Percentiles rank a stretch among this genome's conserved stretches.
phyloP scores from a whole-genome alignment of 257 asterid genomes.

The Jasminum sambac region DNA sequence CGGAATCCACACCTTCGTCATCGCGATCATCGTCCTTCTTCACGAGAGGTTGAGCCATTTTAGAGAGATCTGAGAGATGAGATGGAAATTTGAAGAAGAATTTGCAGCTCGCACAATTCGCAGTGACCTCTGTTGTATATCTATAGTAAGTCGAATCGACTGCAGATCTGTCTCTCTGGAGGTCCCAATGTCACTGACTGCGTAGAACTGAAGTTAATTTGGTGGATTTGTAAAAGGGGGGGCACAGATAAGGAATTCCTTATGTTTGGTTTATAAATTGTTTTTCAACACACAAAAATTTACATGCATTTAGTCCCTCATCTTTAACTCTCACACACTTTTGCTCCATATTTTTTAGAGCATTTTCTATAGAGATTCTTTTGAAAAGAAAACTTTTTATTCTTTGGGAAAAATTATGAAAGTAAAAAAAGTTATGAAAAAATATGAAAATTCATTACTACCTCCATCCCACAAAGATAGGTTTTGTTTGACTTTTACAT shows the following conservation, averaged over 20 bases:
- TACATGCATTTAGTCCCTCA: too few species aligned
- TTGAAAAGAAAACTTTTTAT: too few species aligned
- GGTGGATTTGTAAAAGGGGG: neutral
- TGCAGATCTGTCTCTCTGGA: constrained; percentile 24
- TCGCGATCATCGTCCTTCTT: constrained; percentile 77
- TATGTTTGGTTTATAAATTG: too few species aligned
- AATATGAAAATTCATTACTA: too few species aligned
- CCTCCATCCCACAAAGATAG: too few species aligned
- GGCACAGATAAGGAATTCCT: neutral
- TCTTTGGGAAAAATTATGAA: too few species aligned
- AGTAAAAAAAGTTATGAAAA: too few species aligned
- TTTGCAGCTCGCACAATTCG: constrained; percentile 1
- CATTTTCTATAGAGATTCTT: too few species aligned
- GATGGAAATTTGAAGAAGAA: neutral
- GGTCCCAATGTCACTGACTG: constrained; percentile 9
- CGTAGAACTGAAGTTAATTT: neutral
- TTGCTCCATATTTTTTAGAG: too few species aligned
- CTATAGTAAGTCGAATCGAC: neutral
- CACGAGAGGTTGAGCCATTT: constrained; percentile 67
- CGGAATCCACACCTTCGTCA: constrained; percentile 53
- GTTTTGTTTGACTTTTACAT: too few species aligned
- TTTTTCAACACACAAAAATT: too few species aligned
- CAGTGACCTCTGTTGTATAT: neutral
- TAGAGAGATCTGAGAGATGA: constrained; percentile 15
- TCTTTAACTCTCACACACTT: too few species aligned